phyloP scores from a whole-genome alignment of 441 rosid species.

The Euphorbia celastroides region DNA sequence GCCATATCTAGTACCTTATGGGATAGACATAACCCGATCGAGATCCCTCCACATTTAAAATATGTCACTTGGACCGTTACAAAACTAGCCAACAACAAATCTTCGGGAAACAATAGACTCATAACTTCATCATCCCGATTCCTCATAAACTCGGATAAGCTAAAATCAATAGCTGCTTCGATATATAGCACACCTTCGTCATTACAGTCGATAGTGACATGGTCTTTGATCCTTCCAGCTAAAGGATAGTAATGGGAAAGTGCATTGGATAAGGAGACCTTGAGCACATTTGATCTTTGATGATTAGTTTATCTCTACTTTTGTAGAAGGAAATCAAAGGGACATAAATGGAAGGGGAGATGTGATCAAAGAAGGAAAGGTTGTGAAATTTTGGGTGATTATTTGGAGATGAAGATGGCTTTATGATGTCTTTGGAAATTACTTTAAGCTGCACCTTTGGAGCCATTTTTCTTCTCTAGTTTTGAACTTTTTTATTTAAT shows the following conservation, averaged over 20 bases:
- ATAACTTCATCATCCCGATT: neutral
- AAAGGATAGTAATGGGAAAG: constrained; percentile 7
- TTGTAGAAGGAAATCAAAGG: constrained; percentile 5
- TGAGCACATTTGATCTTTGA: neutral
- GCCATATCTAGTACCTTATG: constrained; percentile 25
- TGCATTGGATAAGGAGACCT: neutral
- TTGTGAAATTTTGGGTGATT: neutral
- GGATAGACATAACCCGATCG: constrained; percentile 20
- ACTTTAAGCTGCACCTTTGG: neutral
- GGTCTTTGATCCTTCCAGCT: constrained; percentile 6
- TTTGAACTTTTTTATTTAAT: too few relatives aligned
- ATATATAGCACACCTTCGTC: neutral
- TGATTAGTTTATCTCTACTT: too few relatives aligned
- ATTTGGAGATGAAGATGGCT: neutral
- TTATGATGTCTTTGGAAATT: neutral
- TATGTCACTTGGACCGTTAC: constrained; percentile 23
- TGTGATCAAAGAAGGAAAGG: constrained; percentile 13
- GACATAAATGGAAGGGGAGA: constrained; percentile 1
- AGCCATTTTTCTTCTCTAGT: neutral
- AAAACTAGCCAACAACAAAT: neutral
- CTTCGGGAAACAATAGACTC: neutral
- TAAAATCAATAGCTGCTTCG: neutral
- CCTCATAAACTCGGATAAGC: neutral
- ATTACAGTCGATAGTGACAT: neutral
- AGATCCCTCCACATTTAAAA: constrained; percentile 26